Evolutionary conservation across 305 asterid genomes (phyloP).

Genomic region (Fraxinus sp.): DNA sequence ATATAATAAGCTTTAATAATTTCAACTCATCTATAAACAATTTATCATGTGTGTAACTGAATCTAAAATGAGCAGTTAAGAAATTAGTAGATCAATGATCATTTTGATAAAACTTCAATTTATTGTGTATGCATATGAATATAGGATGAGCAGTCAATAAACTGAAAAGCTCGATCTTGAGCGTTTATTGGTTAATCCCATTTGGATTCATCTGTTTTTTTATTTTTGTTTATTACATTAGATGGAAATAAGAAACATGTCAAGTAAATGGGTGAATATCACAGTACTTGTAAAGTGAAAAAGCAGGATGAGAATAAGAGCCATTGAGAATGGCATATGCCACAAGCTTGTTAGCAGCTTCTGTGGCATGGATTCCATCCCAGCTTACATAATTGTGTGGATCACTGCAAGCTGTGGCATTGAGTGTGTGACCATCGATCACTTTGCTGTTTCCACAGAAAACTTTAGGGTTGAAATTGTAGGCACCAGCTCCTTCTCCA

Average conservation of each 20-base stretch:
- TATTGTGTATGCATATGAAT: neutral
- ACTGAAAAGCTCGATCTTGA: neutral
- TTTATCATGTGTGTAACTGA: neutral
- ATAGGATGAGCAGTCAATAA: neutral
- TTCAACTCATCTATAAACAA: neutral
- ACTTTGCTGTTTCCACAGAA: conserved; percentile 52
- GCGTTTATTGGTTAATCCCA: neutral
- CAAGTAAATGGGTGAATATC: conserved; percentile 45
- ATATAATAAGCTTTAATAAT: neutral
- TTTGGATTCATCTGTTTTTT: neutral
- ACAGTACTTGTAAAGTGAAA: conserved; percentile 47
- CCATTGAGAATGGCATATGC: conserved; percentile 58
- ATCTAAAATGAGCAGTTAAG: neutral
- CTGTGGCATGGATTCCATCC: conserved; percentile 83
- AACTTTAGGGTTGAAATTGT: conserved; percentile 53
- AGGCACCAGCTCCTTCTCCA: conserved; percentile 69
- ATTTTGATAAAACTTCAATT: neutral
- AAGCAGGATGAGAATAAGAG: conserved; percentile 66
- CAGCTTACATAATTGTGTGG: conserved; percentile 71
- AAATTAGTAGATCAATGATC: neutral
- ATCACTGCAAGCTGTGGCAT: conserved; percentile 56
- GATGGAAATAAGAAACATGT: conserved; percentile 1
- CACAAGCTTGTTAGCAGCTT: conserved; percentile 69
- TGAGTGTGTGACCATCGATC: conserved; percentile 44
- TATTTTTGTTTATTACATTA: conserved; percentile 12